A percentile compares a stretch with the other conserved stretches of the same genome.
phyloP scores from a whole-genome alignment of 805 yeast genomes.

The Pichia exigua region DNA sequence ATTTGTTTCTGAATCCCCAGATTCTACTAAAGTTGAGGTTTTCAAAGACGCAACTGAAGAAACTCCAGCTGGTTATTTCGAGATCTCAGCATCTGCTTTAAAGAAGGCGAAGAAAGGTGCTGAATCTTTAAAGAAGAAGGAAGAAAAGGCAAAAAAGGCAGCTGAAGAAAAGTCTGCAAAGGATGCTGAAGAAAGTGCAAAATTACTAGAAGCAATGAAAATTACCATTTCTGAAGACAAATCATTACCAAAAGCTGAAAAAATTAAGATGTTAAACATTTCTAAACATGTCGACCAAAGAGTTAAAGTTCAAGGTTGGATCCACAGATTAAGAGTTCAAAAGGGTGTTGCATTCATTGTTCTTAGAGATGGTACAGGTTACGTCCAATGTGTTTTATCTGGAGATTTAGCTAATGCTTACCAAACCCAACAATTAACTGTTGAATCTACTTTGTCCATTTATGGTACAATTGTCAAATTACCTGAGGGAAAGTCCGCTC shows the following conservation, averaged over 20 bases:
- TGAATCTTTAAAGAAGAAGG: conserved; percentile 80
- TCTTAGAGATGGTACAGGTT: conserved; percentile 93
- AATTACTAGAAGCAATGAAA: conserved; percentile 70
- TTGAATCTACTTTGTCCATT: conserved; percentile 77
- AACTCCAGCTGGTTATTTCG: conserved; percentile 51
- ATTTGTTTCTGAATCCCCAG: conserved; percentile 37
- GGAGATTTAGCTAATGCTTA: conserved; percentile 92
- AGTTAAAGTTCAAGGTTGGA: conserved; percentile 85
- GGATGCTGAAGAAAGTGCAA: conserved; percentile 65
- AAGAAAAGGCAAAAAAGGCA: conserved; percentile 55
- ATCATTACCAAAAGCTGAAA: conserved; percentile 61
- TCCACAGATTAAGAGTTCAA: conserved; percentile 88
- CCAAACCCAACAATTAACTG: conserved; percentile 74
- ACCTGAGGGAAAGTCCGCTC: conserved; percentile 96
- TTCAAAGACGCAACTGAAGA: conserved; percentile 46
- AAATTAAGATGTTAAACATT: conserved; percentile 54
- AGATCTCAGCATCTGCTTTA: conserved; percentile 82
- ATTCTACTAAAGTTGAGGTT: conserved; percentile 44
- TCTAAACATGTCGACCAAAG: conserved; percentile 53
- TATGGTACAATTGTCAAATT: conserved; percentile 75
- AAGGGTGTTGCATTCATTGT: conserved; percentile 89
- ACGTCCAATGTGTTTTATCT: conserved; percentile 72
- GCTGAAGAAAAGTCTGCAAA: conserved; percentile 45
- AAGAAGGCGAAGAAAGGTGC: conserved; percentile 96
- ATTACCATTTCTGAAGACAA: conserved; percentile 69